A percentile compares a stretch with the other conserved stretches of the same genome.
phyloP scores from a whole-genome alignment of 495 filamentous ascomycete genomes.

The Xylaria scruposa region DNA sequence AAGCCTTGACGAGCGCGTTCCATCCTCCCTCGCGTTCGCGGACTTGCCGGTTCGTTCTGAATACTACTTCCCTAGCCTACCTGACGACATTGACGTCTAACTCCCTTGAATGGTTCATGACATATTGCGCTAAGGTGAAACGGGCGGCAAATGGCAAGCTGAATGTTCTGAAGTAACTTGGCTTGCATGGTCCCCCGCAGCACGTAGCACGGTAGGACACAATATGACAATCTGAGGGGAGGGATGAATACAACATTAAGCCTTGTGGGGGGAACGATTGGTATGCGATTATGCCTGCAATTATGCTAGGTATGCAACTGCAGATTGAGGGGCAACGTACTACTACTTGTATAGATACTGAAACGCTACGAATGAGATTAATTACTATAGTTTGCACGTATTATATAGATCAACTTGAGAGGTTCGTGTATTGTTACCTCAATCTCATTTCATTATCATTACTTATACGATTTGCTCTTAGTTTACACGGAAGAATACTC shows the following conservation, averaged over 20 bases:
- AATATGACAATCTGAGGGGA: not conserved
- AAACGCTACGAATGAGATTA: not conserved
- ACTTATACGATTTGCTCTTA: not conserved
- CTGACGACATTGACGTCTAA: not conserved
- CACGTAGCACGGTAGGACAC: not conserved
- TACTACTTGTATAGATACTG: not conserved
- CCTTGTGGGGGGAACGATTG: not conserved
- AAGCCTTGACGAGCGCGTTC: not conserved
- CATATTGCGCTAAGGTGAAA: constrained; percentile 1
- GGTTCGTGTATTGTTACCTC: not conserved
- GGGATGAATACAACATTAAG: not conserved
- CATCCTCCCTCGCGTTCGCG: constrained; percentile 7
- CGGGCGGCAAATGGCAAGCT: constrained; percentile 12
- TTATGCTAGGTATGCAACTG: not conserved
- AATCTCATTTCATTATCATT: not conserved
- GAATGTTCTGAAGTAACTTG: not conserved
- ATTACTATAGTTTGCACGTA: not conserved
- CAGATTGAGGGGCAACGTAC: not conserved
- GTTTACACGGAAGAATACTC: not conserved
- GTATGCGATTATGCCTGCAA: too few species aligned
- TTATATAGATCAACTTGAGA: constrained; percentile 6
- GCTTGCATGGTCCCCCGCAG: constrained; percentile 13
- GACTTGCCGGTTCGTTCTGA: not conserved
- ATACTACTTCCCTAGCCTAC: not conserved
- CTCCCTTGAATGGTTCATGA: not conserved